A percentile compares a stretch with the other conserved stretches of the same genome.
Evolutionary conservation across 345 rosid species (phyloP).

Genomic region (Hirschfeldia incana): DNA sequence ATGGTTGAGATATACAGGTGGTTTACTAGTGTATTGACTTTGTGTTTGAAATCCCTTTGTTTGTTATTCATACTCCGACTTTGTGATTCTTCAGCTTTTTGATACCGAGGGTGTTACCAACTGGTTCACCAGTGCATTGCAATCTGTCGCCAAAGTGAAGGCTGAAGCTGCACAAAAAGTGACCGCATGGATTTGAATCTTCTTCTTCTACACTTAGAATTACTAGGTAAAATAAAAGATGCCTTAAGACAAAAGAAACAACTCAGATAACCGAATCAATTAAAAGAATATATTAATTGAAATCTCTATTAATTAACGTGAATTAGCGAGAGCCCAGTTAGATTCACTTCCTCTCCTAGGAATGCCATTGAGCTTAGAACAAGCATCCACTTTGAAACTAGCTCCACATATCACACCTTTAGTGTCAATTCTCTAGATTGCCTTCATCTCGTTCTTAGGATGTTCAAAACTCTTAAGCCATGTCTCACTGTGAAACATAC

Average conservation of each 20-base stretch:
- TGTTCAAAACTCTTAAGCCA: constrained; percentile 91
- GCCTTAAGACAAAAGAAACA: neutral
- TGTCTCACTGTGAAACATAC: constrained; percentile 78
- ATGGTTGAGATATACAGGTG: too few relatives aligned
- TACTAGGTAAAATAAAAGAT: neutral
- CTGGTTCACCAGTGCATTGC: too few relatives aligned
- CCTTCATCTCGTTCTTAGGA: constrained; percentile 72
- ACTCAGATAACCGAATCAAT: neutral
- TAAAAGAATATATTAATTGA: constrained; percentile 20
- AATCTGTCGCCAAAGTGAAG: too few relatives aligned
- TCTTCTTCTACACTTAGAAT: too few relatives aligned
- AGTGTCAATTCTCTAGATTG: constrained; percentile 87
- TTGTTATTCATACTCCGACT: too few relatives aligned
- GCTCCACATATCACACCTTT: constrained; percentile 90
- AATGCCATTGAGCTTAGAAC: constrained; percentile 53
- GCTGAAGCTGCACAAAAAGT: too few relatives aligned
- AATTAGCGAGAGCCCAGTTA: constrained; percentile 63
- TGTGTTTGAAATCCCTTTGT: too few relatives aligned
- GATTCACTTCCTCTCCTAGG: constrained; percentile 89
- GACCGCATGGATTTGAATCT: too few relatives aligned
- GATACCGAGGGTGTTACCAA: too few relatives aligned
- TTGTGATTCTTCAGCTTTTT: too few relatives aligned
- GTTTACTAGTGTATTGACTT: too few relatives aligned
- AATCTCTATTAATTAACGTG: constrained; percentile 22
- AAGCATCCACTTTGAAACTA: constrained; percentile 75